Conservation (phyloP, 768 basidiomycete genomes). For the Hygrocybe coccinea region DNA sequence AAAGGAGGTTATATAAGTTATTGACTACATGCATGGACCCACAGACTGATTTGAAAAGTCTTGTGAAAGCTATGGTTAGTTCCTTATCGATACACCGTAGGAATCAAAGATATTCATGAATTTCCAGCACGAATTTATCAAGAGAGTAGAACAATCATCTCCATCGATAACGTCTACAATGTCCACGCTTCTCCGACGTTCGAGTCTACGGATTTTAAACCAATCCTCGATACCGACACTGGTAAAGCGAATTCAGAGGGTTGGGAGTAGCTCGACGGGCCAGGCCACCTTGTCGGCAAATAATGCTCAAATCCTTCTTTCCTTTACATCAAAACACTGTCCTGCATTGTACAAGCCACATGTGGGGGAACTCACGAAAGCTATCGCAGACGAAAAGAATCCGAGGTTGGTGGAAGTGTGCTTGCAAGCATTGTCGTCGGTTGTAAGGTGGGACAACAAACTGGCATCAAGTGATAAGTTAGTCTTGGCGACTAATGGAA, state of each 20-base stretch:
- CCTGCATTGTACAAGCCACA: conserved; percentile 72
- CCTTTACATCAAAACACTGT: conserved; percentile 66
- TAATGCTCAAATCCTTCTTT: conserved; percentile 50
- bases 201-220: conserved; percentile 71
- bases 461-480: conserved; percentile 63
- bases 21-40: conserved; percentile 78
- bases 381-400: conserved; percentile 62
- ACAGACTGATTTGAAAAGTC: conserved; percentile 73
- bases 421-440: conserved; percentile 71
- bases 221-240: conserved; percentile 81
- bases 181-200: conserved; percentile 61
- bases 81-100: background rate
- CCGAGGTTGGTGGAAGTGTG: conserved; percentile 54
- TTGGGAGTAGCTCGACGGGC: conserved; percentile 35
- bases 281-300: conserved; percentile 35
- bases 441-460: conserved; percentile 55
- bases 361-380: conserved; percentile 68
- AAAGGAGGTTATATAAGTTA: conserved; percentile 78
- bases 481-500: conserved; percentile 23
- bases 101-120: background rate
- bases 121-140: conserved; percentile 68
- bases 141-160: conserved; percentile 68
- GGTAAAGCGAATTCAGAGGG: conserved; percentile 59
- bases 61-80: conserved; percentile 73
- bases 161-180: conserved; percentile 63